Percentiles rank a stretch among this genome's conserved stretches.
Conservation (phyloP, 106 monocot genomes). For the Acorus gramineus region DNA sequence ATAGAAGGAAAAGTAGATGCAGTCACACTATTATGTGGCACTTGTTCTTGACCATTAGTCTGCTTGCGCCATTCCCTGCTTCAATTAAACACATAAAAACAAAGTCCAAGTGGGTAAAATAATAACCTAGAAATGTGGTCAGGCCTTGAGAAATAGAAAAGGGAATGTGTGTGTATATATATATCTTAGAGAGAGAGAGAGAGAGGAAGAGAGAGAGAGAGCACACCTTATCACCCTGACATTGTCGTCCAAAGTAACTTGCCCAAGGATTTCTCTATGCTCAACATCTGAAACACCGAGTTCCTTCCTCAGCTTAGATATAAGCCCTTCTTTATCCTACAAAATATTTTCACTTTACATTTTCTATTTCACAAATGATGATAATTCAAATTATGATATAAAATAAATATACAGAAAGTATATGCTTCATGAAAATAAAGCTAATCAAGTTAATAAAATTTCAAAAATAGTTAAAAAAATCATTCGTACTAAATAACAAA, state of each 20-base stretch:
- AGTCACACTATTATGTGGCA: not conserved
- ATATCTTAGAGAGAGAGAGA: too few relatives aligned
- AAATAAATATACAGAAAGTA: too few relatives aligned
- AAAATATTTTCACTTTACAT: not conserved
- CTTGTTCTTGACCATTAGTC: conserved; percentile 7
- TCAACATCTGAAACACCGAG: conserved; percentile 55
- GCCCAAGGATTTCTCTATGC: conserved; percentile 48
- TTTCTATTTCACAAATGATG: too few relatives aligned
- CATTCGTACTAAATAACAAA: too few relatives aligned
- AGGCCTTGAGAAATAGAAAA: not conserved
- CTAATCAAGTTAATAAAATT: too few relatives aligned
- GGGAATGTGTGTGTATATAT: too few relatives aligned
- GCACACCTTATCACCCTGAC: conserved; percentile 46
- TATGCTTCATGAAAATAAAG: too few relatives aligned
- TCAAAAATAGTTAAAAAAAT: too few relatives aligned
- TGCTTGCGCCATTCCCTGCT: conserved; percentile 17
- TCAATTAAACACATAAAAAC: not conserved
- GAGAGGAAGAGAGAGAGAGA: too few relatives aligned
- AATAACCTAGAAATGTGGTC: not conserved
- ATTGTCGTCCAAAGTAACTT: conserved; percentile 35
- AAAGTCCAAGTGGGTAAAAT: not conserved
- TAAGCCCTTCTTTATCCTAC: conserved; percentile 43
- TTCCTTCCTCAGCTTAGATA: conserved; percentile 51
- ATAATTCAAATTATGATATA: too few relatives aligned
- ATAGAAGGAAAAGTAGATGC: conserved; percentile 3